Evolutionary conservation across 257 asterid genomes (phyloP), one percentile per base, ranked within the genome.

Genomic region (Gardenia jasminoides): DNA sequence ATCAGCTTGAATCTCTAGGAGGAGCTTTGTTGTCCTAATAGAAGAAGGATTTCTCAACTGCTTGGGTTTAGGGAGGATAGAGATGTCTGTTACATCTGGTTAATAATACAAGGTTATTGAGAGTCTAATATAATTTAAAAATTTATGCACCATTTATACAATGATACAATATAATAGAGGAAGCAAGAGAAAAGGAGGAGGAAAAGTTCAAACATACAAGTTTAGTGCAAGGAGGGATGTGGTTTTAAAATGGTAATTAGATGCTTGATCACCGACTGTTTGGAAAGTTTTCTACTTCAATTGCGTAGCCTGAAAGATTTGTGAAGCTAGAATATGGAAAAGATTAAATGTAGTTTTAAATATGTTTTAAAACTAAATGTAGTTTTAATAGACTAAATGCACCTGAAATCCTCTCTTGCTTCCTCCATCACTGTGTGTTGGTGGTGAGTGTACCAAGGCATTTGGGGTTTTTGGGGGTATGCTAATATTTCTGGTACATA

Each of bases 301-400:
- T 72, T 52, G 48, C 10, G 1, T 36, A 15, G 22, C 10, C n/a
- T 36, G 46, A 50, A 10, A 28, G 52, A 44, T 52, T 52, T 52
- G 74, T 41, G 74, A 61, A 61, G 74, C 26, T 44, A 16, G 12
- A 70, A 43, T 24, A 12, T 6, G 12, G 58, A 17, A 44, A 46
- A n/a, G 28, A 70, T 39, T 22, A 70, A 69, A 70, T 70, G 39
- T 44, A 39, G 39, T 69, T 10, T 41, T 69, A 43, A 69, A 69
- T 54, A 69, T 69, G 16, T 43, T 69, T n/a, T n/a, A n/a, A 10
- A 47, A 68, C 73, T 52, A 68, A n/a, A n/a, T n/a, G n/a, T n/a
- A n/a, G n/a, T n/a, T n/a, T n/a, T n/a, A n/a, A n/a, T n/a, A n/a
- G n/a, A n/a, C n/a, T n/a, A n/a, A 28, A 72, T 72, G 76, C 43